A percentile compares a stretch with the other conserved stretches of the same genome.
Conservation (phyloP, 129 eudicot genomes). For the Escallonia rubra region DNA sequence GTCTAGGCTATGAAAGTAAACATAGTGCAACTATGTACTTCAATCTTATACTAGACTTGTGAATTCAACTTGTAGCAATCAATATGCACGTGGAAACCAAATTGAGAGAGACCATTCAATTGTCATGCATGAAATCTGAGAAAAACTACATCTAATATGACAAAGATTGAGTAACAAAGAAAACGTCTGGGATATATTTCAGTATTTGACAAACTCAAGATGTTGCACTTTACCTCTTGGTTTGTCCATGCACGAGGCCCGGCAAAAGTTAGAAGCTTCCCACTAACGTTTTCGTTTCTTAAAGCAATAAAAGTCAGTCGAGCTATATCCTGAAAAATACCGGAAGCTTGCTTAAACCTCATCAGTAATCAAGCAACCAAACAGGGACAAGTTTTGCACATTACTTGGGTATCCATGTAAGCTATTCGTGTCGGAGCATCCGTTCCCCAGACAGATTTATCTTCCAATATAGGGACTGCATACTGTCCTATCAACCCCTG, state of each 20-base stretch:
- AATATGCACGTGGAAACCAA: no score
- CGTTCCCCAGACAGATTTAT: conserved; percentile 98
- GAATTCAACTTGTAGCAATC: no score
- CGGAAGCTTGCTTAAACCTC: conserved; percentile 7
- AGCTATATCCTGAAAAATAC: conserved; percentile 77
- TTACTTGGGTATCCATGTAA: conserved; percentile 97
- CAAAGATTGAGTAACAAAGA: no score
- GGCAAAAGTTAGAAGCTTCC: conserved; percentile 93
- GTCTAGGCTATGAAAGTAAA: not conserved
- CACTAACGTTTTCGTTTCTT: conserved; percentile 70
- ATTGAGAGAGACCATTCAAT: no score
- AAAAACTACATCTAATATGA: no score
- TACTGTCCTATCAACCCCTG: conserved; percentile 98
- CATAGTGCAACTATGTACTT: not conserved
- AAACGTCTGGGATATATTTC: no score
- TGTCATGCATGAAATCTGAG: no score
- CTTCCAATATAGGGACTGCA: conserved; percentile 97
- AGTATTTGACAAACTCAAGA: not conserved
- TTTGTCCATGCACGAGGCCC: conserved; percentile 99
- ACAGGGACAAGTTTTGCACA: not conserved
- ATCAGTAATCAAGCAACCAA: not conserved
- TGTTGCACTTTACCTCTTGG: conserved; percentile 64
- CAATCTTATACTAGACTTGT: no score
- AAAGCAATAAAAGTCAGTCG: conserved; percentile 94
- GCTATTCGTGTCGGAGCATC: conserved; percentile 98